Conservation (phyloP, 352 stramenopile species). For the Phytophthora crassamura region DNA sequence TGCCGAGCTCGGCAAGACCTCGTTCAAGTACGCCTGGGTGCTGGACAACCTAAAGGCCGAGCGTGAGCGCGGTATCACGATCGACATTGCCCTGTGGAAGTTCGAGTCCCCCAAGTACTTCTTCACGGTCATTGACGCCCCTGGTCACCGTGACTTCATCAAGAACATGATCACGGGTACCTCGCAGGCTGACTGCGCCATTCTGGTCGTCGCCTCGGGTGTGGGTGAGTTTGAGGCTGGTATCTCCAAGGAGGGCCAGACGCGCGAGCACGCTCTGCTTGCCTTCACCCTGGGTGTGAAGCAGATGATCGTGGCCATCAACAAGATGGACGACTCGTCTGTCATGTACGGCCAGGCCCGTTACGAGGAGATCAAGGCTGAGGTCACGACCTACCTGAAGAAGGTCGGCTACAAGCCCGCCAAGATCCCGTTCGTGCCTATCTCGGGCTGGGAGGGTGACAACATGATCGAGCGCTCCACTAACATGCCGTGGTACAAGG, state of each 20-base stretch:
- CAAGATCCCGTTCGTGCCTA: slow-evolving; percentile 96
- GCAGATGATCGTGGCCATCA: slow-evolving; percentile 98
- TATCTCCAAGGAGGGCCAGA: slow-evolving; percentile 97
- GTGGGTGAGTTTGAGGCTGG: slow-evolving; percentile 95
- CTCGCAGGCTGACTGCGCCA: slow-evolving; percentile 97
- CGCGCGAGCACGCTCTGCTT: slow-evolving; percentile 95
- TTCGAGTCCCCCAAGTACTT: slow-evolving; percentile 97
- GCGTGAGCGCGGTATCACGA: slow-evolving; percentile 97
- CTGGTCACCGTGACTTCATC: slow-evolving; percentile 98
- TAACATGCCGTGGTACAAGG: slow-evolving; percentile 98
- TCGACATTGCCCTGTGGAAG: slow-evolving; percentile 98
- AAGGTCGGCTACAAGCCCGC: slow-evolving; percentile 97
- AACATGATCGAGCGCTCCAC: slow-evolving; percentile 96
- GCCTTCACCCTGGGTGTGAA: slow-evolving; percentile 97
- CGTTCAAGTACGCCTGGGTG: slow-evolving; percentile 99
- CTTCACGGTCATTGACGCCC: slow-evolving; percentile 98
- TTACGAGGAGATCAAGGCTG: slow-evolving; percentile 95
- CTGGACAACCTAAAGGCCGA: slow-evolving; percentile 99
- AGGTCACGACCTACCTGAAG: slow-evolving; percentile 93
- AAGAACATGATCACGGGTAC: slow-evolving; percentile 99
- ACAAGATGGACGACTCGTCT: slow-evolving; percentile 98
- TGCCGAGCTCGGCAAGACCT: slow-evolving; percentile 96
- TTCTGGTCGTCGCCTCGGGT: slow-evolving; percentile 95
- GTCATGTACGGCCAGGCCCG: slow-evolving; percentile 94
- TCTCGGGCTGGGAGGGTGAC: slow-evolving; percentile 97